phyloP scores from a whole-genome alignment of 2,329 filamentous ascomycete genomes.

The Neopestalotiopsis clavispora region DNA sequence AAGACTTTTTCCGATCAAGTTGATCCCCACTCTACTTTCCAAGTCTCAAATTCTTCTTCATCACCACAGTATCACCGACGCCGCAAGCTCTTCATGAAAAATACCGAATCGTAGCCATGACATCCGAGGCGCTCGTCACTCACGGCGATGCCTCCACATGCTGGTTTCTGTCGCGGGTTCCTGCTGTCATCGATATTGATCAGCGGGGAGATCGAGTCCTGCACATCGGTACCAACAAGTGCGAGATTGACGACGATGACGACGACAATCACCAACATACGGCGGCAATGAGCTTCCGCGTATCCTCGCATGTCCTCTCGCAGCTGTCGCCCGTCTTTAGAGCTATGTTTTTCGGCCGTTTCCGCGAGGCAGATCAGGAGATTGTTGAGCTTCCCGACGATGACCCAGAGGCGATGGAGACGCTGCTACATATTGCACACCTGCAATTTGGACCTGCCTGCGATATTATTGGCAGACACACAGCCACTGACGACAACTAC shows the following conservation, averaged over 20 bases:
- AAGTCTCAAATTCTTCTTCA: no score
- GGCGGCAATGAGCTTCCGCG: neutral
- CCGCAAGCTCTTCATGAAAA: no score
- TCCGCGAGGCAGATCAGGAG: neutral
- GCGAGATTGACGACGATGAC: neutral
- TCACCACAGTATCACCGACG: no score
- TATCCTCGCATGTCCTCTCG: neutral
- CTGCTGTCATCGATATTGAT: neutral
- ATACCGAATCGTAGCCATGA: neutral
- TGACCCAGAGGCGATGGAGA: neutral
- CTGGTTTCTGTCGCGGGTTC: neutral
- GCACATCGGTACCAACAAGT: neutral
- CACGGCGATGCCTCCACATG: neutral
- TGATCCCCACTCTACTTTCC: no score
- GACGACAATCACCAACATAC: neutral
- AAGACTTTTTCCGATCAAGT: no score
- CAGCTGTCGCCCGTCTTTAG: neutral
- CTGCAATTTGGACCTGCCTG: neutral
- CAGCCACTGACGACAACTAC: neutral
- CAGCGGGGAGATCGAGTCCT: neutral
- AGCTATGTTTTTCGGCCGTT: neutral
- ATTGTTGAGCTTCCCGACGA: neutral
- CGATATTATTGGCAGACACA: neutral
- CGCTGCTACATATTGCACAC: neutral
- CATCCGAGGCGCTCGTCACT: neutral